Percentiles rank a stretch among this genome's conserved stretches.
These are phyloP conservation scores for Pythium periplocum DNA, from an alignment of 352 stramenopile genomes.

Conservation along the genomic window DNA sequence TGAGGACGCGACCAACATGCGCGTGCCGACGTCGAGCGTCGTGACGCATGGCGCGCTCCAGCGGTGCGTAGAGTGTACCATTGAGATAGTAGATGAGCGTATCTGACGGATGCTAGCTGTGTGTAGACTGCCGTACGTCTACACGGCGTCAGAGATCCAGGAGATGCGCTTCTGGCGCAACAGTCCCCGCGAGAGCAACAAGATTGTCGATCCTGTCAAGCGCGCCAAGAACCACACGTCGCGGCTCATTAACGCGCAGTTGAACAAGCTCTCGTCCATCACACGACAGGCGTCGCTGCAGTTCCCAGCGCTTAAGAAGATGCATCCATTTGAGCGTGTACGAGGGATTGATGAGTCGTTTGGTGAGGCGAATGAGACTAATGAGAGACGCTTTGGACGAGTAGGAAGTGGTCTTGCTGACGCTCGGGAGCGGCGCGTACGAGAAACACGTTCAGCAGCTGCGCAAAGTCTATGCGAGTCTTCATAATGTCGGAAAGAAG, in stretches of 20 bases:
- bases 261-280: slow-evolving; percentile 64
- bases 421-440: slow-evolving; percentile 63
- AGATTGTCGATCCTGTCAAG: slow-evolving; percentile 75
- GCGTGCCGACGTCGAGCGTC: slow-evolving; percentile 10
- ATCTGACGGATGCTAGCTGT: neutral
- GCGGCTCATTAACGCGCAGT: slow-evolving; percentile 75
- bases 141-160: slow-evolving; percentile 77
- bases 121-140: slow-evolving; percentile 59
- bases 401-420: slow-evolving; percentile 79
- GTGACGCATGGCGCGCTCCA: slow-evolving; percentile 66
- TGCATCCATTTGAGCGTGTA: slow-evolving; percentile 82
- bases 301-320: slow-evolving; percentile 68
- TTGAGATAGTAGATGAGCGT: neutral
- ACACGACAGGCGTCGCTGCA: slow-evolving; percentile 66
- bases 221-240: slow-evolving; percentile 79
- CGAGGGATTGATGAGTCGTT: slow-evolving; percentile 4
- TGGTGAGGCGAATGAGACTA: neutral
- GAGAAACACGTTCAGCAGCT: slow-evolving; percentile 71
- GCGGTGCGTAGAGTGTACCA: slow-evolving; percentile 24
- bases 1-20: slow-evolving; percentile 6
- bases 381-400: neutral
- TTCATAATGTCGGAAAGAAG: slow-evolving; percentile 75
- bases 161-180: slow-evolving; percentile 86
- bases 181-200: slow-evolving; percentile 63
- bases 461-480: slow-evolving; percentile 64